Conservation (phyloP, 495 filamentous ascomycete species). For the Haplographium delicatum region DNA sequence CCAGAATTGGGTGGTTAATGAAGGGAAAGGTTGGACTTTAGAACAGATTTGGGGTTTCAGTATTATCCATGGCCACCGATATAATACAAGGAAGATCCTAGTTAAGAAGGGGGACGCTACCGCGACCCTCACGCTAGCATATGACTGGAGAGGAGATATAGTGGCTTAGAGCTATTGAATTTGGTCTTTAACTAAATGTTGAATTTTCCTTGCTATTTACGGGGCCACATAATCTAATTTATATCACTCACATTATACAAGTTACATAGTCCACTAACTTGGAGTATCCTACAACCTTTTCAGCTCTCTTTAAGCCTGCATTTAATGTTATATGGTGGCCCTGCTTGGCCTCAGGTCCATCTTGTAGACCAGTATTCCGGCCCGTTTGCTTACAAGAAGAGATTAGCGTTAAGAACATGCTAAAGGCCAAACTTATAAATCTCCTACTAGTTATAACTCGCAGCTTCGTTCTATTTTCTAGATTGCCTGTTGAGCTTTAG, state of each 20-base stretch:
- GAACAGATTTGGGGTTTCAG: slow-evolving; percentile 52
- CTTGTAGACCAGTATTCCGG: too few relatives aligned
- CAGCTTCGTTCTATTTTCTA: not conserved
- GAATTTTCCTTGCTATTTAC: too few relatives aligned
- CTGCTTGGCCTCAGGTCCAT: too few relatives aligned
- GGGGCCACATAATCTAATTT: too few relatives aligned
- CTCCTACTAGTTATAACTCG: not conserved
- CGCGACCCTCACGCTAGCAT: slow-evolving; percentile 64
- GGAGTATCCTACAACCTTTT: too few relatives aligned
- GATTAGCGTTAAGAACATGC: not conserved
- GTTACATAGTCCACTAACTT: too few relatives aligned
- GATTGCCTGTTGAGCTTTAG: not conserved
- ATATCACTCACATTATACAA: too few relatives aligned
- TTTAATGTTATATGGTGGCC: too few relatives aligned
- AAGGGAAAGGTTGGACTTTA: slow-evolving; percentile 53
- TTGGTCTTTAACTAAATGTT: not conserved
- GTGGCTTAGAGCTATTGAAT: not conserved
- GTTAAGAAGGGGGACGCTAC: slow-evolving; percentile 57
- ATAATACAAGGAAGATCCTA: slow-evolving; percentile 61
- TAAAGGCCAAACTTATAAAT: not conserved
- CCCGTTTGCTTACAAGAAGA: too few relatives aligned
- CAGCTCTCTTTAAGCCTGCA: too few relatives aligned
- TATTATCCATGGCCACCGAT: slow-evolving; percentile 47
- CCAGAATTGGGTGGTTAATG: slow-evolving; percentile 47
- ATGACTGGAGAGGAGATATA: slow-evolving; percentile 47